phyloP scores from a whole-genome alignment of 1,139 yeast genomes.

The Suhomyces chickasaworum region DNA sequence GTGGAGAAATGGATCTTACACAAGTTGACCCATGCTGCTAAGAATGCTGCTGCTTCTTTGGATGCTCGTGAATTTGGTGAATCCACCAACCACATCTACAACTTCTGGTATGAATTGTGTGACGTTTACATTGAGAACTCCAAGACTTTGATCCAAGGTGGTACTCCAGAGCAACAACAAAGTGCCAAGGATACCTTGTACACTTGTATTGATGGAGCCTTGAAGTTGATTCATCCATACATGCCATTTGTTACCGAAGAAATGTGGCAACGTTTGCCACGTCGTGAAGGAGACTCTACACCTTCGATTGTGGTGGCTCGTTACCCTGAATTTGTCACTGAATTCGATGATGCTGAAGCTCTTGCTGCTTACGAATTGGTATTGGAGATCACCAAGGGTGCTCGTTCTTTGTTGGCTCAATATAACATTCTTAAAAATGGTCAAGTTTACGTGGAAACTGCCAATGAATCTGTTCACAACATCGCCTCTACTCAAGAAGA shows the following conservation, averaged over 20 bases:
- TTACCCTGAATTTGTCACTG: constrained; percentile 68
- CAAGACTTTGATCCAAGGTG: constrained; percentile 87
- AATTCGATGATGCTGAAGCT: constrained; percentile 65
- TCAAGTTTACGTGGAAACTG: constrained; percentile 75
- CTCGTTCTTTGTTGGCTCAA: constrained; percentile 90
- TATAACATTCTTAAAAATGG: constrained; percentile 88
- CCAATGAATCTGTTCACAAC: constrained; percentile 46
- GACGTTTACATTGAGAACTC: constrained; percentile 98
- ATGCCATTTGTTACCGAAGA: constrained; percentile 98
- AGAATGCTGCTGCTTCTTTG: constrained; percentile 62
- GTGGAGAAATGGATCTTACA: constrained; percentile 97
- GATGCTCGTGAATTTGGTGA: constrained; percentile 89
- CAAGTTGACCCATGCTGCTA: constrained; percentile 72
- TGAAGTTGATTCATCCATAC: constrained; percentile 92
- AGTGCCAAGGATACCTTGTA: constrained; percentile 94
- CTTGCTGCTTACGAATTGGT: constrained; percentile 78
- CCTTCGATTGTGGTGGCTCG: constrained; percentile 76
- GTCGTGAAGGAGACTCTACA: constrained; percentile 70
- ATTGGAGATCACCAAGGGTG: constrained; percentile 83
- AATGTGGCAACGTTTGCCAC: constrained; percentile 98
- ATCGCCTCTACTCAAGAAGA: constrained; percentile 72
- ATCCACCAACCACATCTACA: constrained; percentile 83
- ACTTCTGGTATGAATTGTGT: constrained; percentile 95
- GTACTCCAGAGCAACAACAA: constrained; percentile 77
- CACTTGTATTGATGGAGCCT: constrained; percentile 89